A percentile compares a stretch with the other conserved stretches of the same genome.
Evolutionary conservation across 106 monocot genomes (phyloP).

Genomic region (Dendrobium nobile): DNA sequence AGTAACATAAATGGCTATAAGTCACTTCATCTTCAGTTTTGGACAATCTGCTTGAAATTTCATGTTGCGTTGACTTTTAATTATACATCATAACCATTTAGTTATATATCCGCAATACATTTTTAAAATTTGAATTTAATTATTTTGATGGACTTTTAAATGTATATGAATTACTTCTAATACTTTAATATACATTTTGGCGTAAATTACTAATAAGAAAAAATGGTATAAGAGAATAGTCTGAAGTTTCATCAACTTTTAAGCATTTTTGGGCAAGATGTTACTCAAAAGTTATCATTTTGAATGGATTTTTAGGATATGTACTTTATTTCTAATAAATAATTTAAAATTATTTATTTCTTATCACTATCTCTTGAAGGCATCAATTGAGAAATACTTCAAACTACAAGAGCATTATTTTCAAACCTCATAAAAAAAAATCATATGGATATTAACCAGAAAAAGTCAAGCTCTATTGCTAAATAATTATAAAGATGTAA

Average conservation of each 20-base stretch:
- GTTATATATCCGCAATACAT: neutral
- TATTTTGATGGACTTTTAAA: neutral
- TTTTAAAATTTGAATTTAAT: neutral
- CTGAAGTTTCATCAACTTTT: neutral
- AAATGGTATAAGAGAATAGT: neutral
- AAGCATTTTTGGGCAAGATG: neutral
- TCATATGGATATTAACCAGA: neutral
- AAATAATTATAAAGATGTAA: neutral
- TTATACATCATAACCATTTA: neutral
- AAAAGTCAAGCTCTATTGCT: neutral
- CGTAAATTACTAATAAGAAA: neutral
- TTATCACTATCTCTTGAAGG: neutral
- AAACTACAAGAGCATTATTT: neutral
- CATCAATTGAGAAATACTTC: neutral
- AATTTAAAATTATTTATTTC: neutral
- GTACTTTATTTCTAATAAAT: neutral
- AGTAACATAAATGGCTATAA: neutral
- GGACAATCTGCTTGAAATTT: neutral
- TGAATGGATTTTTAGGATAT: neutral
- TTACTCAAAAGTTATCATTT: neutral
- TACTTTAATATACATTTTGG: neutral
- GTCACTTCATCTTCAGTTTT: neutral
- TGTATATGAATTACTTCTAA: neutral
- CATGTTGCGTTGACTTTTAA: neutral
- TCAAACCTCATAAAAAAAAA: neutral